These are phyloP conservation scores for Eucalyptus guilfoylei DNA, from an alignment of 345 rosid species.

Conservation along the genomic window DNA sequence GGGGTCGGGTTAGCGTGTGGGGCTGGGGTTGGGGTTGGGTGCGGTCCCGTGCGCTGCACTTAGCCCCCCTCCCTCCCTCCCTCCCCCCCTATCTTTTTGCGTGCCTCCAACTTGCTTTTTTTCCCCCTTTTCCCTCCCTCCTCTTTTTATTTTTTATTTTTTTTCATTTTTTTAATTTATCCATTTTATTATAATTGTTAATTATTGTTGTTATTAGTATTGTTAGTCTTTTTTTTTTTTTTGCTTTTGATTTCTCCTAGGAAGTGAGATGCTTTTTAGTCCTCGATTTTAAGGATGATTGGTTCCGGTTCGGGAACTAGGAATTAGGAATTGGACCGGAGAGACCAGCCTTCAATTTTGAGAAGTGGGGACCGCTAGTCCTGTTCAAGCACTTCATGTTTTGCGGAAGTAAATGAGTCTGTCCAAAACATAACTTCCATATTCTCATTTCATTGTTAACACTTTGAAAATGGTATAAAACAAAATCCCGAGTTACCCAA, in stretches of 20 bases:
- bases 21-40: background rate
- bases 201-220: background rate
- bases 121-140: background rate
- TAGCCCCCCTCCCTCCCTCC: background rate
- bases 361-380: too few relatives aligned
- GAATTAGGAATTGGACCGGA: too few relatives aligned
- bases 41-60: background rate
- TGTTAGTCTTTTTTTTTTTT: background rate
- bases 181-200: too few relatives aligned
- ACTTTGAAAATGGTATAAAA: background rate
- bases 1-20: background rate
- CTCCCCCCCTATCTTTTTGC: background rate
- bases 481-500: background rate
- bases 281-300: fast-evolving
- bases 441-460: background rate
- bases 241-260: fast-evolving
- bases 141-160: too few relatives aligned
- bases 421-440: too few relatives aligned
- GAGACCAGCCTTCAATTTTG: too few relatives aligned
- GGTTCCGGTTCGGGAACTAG: fast-evolving
- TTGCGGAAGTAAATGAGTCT: fast-evolving
- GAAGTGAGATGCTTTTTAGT: background rate
- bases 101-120: background rate
- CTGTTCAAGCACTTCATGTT: too few relatives aligned
- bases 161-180: fast-evolving